Base-by-base conservation (phyloP, 805 yeast genomes). In the Candida odintsovae region DNA sequence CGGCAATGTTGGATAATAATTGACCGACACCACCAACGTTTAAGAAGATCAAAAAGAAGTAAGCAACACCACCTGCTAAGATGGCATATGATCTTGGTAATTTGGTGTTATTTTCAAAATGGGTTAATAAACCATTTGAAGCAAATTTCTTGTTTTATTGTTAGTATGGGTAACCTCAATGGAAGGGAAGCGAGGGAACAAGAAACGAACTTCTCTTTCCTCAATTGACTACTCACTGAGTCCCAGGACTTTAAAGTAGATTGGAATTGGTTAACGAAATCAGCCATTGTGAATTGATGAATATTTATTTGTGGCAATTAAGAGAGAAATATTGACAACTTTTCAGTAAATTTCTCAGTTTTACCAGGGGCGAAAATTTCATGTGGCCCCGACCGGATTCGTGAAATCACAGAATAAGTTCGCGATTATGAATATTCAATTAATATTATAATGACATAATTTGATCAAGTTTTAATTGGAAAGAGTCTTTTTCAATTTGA, bases 11-110 rank as follows among this genome's bases (percentile, higher is more conserved):
- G 54, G 97, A 86, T 56, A 94, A 76, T 60, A 94, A 80, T 72
- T 90, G 95, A 51, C 99, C 99, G 59, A 94, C 73, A 25, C 97
- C 98, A 52, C 96, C 98, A 57, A 90, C 72, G 70, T 94, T 95
- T 61, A 90, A 71, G 69, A 92, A 89, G 49, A 90, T 81, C 58
- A 92, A 65, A 38, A 90, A 68, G 54, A 90, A 73, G 71, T 94
- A 94, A 41, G 80, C 61, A 6, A 66, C 82, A 31, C 71, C 82
- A 23, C 76, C 73, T 22, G 82, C 92, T 46, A 85, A 66, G 19
- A 83, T 85, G 36, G 87, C 85, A 63, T 92, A 94, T 3, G 96
- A 83, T 75, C 90, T 85, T 64, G 98, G 97, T 29, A 78, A 56
- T 42, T 74, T 55, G 31, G 64, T 48, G 19, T 54, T 47, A 10